phyloP scores from a whole-genome alignment of 2,329 filamentous ascomycete genomes.

The Penicillium sp. region DNA sequence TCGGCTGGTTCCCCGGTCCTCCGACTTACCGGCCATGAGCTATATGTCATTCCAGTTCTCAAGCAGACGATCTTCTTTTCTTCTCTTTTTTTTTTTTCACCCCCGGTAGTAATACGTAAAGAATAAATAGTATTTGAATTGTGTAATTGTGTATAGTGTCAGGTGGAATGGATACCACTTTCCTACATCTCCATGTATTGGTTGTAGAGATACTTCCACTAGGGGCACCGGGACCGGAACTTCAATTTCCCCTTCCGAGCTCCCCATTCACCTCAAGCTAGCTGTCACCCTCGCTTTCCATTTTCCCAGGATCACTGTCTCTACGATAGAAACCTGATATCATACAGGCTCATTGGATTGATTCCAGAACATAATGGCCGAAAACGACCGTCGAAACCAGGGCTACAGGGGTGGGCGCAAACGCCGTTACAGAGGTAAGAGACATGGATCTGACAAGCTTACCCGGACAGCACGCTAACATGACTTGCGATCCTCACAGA shows the following conservation, averaged over 20 bases:
- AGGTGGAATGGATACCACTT: background rate
- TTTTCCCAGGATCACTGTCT: background rate
- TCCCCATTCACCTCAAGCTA: slow-evolving; percentile 19
- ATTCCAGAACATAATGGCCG: slow-evolving; percentile 43
- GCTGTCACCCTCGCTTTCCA: slow-evolving; percentile 2
- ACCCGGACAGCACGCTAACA: slow-evolving; percentile 29
- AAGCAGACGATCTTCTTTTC: slow-evolving; percentile 12
- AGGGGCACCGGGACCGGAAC: slow-evolving; percentile 19
- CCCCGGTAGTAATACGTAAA: background rate
- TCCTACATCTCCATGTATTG: background rate
- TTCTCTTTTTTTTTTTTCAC: background rate
- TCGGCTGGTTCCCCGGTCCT: slow-evolving; percentile 18
- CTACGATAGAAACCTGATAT: slow-evolving; percentile 4
- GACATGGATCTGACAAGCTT: slow-evolving; percentile 6
- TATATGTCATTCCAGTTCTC: slow-evolving; percentile 21
- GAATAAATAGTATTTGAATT: background rate
- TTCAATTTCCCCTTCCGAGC: slow-evolving; percentile 18
- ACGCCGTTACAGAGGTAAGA: slow-evolving; percentile 72
- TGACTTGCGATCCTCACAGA: slow-evolving; percentile 48
- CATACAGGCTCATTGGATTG: slow-evolving; percentile 7
- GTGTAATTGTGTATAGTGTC: background rate
- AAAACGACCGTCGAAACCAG: slow-evolving; percentile 57
- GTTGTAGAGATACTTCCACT: background rate
- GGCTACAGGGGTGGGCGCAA: slow-evolving; percentile 62
- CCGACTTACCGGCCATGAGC: slow-evolving; percentile 16